phyloP scores from a whole-genome alignment of 2,329 filamentous ascomycete genomes.

The Pseudocercospora cruenta region DNA sequence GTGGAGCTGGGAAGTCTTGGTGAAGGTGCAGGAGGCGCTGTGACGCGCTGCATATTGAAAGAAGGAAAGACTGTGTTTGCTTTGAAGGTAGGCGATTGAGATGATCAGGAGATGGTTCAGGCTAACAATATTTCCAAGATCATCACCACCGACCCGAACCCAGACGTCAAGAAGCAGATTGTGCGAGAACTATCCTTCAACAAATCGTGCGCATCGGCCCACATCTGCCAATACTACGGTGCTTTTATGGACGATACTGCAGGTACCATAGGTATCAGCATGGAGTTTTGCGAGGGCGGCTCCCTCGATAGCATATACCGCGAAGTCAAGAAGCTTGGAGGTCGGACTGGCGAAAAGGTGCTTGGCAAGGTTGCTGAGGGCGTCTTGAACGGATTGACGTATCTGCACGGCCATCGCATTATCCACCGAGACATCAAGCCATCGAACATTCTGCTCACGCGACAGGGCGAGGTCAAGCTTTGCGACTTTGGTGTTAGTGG shows the following conservation, averaged over 20 bases:
- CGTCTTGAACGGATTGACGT: slow-evolving; percentile 89
- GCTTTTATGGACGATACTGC: slow-evolving; percentile 96
- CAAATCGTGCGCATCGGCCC: slow-evolving; percentile 91
- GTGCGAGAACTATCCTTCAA: slow-evolving; percentile 96
- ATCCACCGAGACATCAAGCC: slow-evolving; percentile 99
- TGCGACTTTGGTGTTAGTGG: slow-evolving; percentile 98
- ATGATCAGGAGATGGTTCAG: not conserved
- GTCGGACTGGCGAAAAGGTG: slow-evolving; percentile 94
- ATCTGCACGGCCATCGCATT: slow-evolving; percentile 93
- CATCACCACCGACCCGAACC: slow-evolving; percentile 97
- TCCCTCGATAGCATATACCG: slow-evolving; percentile 96
- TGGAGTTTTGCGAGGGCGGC: slow-evolving; percentile 98
- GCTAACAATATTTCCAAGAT: slow-evolving; percentile 62
- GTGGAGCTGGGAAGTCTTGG: slow-evolving; percentile 86
- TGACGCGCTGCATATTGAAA: slow-evolving; percentile 86
- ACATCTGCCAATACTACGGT: slow-evolving; percentile 97
- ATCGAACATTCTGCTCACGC: slow-evolving; percentile 91
- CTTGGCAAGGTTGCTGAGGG: slow-evolving; percentile 95
- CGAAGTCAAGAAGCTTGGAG: slow-evolving; percentile 93
- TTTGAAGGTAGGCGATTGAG: slow-evolving; percentile 73
- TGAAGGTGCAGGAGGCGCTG: slow-evolving; percentile 92
- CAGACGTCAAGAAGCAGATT: slow-evolving; percentile 98
- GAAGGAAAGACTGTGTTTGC: slow-evolving; percentile 94
- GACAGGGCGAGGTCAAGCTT: slow-evolving; percentile 91
- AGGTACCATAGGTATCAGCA: slow-evolving; percentile 95